These are phyloP conservation scores for Lecanicillium sp. DNA, from an alignment of 2,329 filamentous ascomycete genomes.

Conservation along the genomic window DNA sequence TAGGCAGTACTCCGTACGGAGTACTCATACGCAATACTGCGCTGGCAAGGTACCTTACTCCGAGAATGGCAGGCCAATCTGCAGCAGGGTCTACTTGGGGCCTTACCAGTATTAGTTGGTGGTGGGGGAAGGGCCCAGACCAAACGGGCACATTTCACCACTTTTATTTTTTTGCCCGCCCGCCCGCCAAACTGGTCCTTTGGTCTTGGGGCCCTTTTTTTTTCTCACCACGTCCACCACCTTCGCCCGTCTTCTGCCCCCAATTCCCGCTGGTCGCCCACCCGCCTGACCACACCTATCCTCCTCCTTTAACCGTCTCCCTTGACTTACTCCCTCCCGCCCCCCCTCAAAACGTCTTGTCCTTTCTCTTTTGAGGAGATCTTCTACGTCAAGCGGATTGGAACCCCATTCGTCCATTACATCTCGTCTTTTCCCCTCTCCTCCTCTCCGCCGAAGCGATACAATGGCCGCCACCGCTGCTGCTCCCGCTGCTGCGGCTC, in stretches of 20 bases:
- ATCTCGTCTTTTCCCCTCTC: too few species aligned
- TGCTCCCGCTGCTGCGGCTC: constrained; percentile 33
- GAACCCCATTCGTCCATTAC: too few species aligned
- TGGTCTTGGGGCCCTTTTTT: neutral
- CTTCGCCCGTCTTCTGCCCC: constrained; percentile 4
- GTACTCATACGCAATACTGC: too few species aligned
- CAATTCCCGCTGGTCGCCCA: too few species aligned
- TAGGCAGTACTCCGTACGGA: too few species aligned
- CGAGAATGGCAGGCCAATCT: too few species aligned
- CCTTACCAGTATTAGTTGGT: too few species aligned
- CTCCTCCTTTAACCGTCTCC: constrained; percentile 4
- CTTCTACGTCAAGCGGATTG: too few species aligned
- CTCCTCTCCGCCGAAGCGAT: constrained; percentile 20
- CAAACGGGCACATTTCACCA: constrained; percentile 8
- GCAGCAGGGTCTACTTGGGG: too few species aligned
- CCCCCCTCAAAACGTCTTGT: neutral
- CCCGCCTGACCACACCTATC: constrained; percentile 2
- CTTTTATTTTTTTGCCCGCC: constrained; percentile 7
- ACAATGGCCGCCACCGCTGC: constrained; percentile 39
- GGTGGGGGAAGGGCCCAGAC: constrained; percentile 8
- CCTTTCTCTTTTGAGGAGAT: constrained; percentile 9
- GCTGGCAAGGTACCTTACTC: too few species aligned
- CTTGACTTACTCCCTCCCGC: constrained; percentile 1
- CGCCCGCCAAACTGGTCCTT: constrained; percentile 7
- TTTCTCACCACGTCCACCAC: constrained; percentile 2